These are phyloP conservation scores for Ceratocystis cacaofunesta DNA, from an alignment of 2,329 filamentous ascomycete genomes.

Conservation along the genomic window DNA sequence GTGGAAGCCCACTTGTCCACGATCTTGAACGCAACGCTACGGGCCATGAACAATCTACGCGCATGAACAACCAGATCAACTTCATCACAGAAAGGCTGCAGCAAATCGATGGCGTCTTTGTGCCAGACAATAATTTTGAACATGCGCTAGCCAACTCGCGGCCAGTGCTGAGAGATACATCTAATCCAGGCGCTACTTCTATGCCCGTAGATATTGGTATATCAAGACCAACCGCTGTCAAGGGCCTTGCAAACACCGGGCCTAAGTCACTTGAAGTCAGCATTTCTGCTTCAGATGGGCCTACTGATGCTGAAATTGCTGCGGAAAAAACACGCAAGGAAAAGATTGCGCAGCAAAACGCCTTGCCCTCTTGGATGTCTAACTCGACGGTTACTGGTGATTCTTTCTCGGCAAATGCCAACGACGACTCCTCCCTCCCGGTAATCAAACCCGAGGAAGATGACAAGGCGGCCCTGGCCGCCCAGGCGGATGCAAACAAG, in stretches of 20 bases:
- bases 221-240: constrained; percentile 51
- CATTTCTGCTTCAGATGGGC: constrained; percentile 51
- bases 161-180: constrained; percentile 51
- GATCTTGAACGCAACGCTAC: constrained; percentile 53
- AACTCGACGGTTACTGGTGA: constrained; percentile 53
- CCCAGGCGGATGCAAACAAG: constrained; percentile 31
- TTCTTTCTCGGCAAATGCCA: constrained; percentile 33
- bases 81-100: constrained; percentile 64
- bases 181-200: constrained; percentile 48
- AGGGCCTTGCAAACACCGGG: constrained; percentile 49
- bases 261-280: constrained; percentile 56
- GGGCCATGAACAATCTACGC: constrained; percentile 57
- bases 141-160: constrained; percentile 47
- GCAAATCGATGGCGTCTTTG: constrained; percentile 57
- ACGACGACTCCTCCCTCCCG: constrained; percentile 22
- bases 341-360: constrained; percentile 52
- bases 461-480: constrained; percentile 31
- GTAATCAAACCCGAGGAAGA: constrained; percentile 29
- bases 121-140: constrained; percentile 63
- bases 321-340: constrained; percentile 51
- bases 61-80: constrained; percentile 64
- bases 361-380: constrained; percentile 55
- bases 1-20: constrained; percentile 47
- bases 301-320: constrained; percentile 50
- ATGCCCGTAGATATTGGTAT: constrained; percentile 39